phyloP scores from a whole-genome alignment of 2,329 filamentous ascomycete genomes.

The Neurospora sp. region DNA sequence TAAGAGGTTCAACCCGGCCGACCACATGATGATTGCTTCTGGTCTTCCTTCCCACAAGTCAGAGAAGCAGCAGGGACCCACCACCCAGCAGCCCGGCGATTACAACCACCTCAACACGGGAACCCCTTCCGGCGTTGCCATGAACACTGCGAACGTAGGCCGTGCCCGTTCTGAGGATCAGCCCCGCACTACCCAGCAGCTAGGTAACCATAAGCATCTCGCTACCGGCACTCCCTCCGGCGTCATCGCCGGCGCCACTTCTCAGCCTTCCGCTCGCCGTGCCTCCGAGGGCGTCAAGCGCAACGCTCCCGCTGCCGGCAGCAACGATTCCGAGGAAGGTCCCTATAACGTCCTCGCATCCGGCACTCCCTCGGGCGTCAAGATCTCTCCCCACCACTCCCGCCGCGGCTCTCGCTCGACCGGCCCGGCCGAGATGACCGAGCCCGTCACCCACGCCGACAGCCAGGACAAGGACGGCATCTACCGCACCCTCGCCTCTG shows the following conservation, averaged over 20 bases:
- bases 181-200: conserved; percentile 1
- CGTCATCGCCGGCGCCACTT: neutral
- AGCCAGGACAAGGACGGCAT: neutral
- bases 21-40: neutral
- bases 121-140: conserved; percentile 1
- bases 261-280: neutral
- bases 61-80: neutral
- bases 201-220: conserved; percentile 7
- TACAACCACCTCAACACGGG: conserved; percentile 5
- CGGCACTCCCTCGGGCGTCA: conserved; percentile 14
- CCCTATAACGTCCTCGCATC: conserved; percentile 14
- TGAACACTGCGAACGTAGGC: neutral
- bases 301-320: neutral
- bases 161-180: neutral
- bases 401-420: neutral
- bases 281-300: neutral
- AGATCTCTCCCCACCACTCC: conserved; percentile 7
- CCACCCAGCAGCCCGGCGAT: neutral
- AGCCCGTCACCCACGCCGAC: neutral
- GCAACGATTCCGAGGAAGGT: neutral
- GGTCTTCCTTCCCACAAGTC: neutral
- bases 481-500: conserved; percentile 7
- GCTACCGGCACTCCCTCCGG: conserved; percentile 6
- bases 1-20: neutral
- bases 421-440: neutral